Evolutionary conservation across 805 yeast species (phyloP), one percentile per base, ranked within the genome.

Genomic region (Candida cerambycidarum): DNA sequence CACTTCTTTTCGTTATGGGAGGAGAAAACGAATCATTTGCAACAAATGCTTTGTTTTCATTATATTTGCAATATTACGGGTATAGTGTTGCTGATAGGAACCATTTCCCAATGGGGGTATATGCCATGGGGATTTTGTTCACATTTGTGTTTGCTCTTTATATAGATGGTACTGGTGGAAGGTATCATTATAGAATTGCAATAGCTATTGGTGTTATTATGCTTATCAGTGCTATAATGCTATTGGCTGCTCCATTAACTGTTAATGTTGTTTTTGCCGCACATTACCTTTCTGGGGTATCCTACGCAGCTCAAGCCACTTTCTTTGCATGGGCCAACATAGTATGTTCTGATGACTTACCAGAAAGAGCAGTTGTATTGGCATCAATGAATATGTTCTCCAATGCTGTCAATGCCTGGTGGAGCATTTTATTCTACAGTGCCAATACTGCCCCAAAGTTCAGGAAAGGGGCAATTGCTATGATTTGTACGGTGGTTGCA

Each of bases 361-460:
- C 82, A 62, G 83, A 79, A 52, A 68, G 86, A 53, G 83, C 86
- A 0, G 65, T 82, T 36, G 82, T 80, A 1, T 62, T 82, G 38
- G 86, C 83, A 0, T 78, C 82, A 0, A 79, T 80, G 83, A 79
- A 79, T 57, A 78, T 79, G 82, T 78, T 78, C 57, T 73, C 80
- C 21, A 74, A 77, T 51, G 80, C 82, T 2, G 79, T 79, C 7
- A 80, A 79, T 55, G 82, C 83, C 2, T 80, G 84, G 84, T 79
- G 83, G 82, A 68, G 79, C 1, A 45, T 80, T 13, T 38, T 80
- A 2, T 78, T 80, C 52, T 80, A 67, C 49, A 59, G 71, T 18
- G 82, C 83, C 1, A 59, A 70, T 4, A 67, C 71, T 32, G 82
- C 70, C 1, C 84, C 84, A 1, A 58, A 63, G 35, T 79, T 74